Percentiles rank a stretch among this genome's conserved stretches.
Conservation (phyloP, 2,329 filamentous ascomycete genomes). For the Bipolaris gigantea region DNA sequence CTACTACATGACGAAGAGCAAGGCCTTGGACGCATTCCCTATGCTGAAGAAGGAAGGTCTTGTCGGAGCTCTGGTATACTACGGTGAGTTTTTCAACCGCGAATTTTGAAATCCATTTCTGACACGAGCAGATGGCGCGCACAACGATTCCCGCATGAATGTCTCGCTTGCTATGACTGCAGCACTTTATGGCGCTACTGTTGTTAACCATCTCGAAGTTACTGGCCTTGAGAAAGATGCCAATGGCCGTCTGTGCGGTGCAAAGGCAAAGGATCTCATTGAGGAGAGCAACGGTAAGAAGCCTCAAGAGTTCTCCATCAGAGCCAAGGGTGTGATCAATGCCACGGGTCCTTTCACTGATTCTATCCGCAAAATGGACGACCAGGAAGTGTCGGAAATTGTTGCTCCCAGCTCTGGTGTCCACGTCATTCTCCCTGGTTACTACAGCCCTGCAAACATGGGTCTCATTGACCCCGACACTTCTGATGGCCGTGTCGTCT, state of each 20-base stretch:
- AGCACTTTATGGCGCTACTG: conserved; percentile 80
- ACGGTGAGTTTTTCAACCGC: conserved; percentile 54
- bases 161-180: conserved; percentile 86
- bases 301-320: conserved; percentile 67
- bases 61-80: conserved; percentile 83
- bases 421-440: conserved; percentile 83
- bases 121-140: conserved; percentile 68
- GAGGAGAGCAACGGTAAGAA: conserved; percentile 65
- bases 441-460: conserved; percentile 84
- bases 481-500: conserved; percentile 86
- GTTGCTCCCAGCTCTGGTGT: conserved; percentile 84
- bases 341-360: conserved; percentile 88
- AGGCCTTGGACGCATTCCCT: conserved; percentile 83
- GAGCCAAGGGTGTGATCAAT: conserved; percentile 81
- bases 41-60: conserved; percentile 82
- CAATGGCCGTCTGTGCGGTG: conserved; percentile 72
- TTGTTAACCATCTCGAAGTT: conserved; percentile 83
- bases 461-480: conserved; percentile 84
- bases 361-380: conserved; percentile 82
- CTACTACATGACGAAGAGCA: conserved; percentile 84
- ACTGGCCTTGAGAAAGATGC: conserved; percentile 74
- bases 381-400: conserved; percentile 70
- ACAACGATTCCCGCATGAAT: conserved; percentile 93
- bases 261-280: conserved; percentile 71
- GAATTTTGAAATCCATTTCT: conserved; percentile 16